phyloP scores from a whole-genome alignment of 2,329 filamentous ascomycete species.

The Emmonsiellopsis sp. region DNA sequence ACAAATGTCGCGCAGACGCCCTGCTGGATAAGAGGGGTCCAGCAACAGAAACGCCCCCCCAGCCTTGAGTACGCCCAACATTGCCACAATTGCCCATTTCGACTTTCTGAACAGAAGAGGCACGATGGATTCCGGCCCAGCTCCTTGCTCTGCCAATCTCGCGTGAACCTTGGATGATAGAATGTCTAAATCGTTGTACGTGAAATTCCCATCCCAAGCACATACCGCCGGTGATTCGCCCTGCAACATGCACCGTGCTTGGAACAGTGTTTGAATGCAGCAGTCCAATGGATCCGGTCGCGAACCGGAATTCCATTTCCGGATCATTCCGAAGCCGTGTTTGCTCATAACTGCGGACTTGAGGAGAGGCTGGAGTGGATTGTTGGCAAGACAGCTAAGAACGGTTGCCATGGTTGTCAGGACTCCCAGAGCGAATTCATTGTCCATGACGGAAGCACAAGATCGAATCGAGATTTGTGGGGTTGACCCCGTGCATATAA shows the following conservation, averaged over 20 bases:
- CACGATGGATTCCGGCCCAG: conserved; percentile 11
- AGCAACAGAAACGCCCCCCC: conserved; percentile 12
- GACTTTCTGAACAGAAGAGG: conserved; percentile 11
- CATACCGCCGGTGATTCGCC: conserved; percentile 8
- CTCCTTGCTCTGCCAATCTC: conserved; percentile 13
- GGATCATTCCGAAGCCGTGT: neutral
- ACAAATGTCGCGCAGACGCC: conserved; percentile 10
- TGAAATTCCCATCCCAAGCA: conserved; percentile 12
- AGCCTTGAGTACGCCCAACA: conserved; percentile 12
- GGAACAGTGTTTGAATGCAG: neutral
- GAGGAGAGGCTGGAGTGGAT: neutral
- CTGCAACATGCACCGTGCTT: neutral
- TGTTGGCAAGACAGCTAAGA: neutral
- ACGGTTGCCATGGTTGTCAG: neutral
- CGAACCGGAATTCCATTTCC: neutral
- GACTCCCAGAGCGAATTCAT: neutral
- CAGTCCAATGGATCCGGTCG: neutral
- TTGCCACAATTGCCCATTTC: conserved; percentile 11
- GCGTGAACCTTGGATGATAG: conserved; percentile 12
- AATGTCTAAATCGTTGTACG: conserved; percentile 11
- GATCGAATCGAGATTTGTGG: neutral
- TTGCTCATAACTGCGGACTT: neutral
- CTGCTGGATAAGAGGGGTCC: conserved; percentile 6
- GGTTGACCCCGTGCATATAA: too few species aligned
- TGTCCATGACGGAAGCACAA: neutral